phyloP scores from a whole-genome alignment of 129 eudicot species.

The Centella asiatica region DNA sequence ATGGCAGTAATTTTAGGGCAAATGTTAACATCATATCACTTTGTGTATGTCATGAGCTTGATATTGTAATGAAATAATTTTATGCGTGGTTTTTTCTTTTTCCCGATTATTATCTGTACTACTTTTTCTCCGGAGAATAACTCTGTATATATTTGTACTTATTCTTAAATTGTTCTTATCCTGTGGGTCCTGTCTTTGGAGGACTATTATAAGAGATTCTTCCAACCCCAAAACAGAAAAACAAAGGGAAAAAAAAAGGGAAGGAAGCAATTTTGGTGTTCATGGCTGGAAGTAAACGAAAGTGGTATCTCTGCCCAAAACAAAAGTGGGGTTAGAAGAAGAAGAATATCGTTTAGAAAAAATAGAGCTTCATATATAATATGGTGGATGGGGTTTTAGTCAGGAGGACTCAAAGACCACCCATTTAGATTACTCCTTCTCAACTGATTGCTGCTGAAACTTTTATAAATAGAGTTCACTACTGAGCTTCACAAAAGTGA shows the following conservation, averaged over 20 bases:
- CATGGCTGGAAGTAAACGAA: conserved; percentile 1
- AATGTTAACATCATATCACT: background rate
- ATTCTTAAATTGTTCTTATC: background rate
- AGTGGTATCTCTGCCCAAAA: background rate
- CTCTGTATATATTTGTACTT: background rate
- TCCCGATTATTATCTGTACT: background rate
- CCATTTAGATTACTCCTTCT: background rate
- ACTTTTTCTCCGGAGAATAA: background rate
- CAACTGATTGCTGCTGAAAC: conserved; percentile 2
- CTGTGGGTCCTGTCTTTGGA: background rate
- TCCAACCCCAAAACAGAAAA: too few relatives aligned
- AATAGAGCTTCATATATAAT: background rate
- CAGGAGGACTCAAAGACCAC: background rate
- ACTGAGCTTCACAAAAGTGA: conserved; percentile 9
- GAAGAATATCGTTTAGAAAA: background rate
- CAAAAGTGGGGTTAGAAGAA: background rate
- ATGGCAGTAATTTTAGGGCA: background rate
- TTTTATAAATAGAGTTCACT: background rate
- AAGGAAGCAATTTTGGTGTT: background rate
- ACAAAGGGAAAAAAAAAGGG: too few relatives aligned
- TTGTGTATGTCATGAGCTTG: too few relatives aligned
- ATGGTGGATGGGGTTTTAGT: conserved; percentile 13
- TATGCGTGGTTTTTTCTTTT: too few relatives aligned
- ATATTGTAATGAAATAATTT: too few relatives aligned
- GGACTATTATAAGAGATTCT: conserved; percentile 3